Percentiles rank a stretch among this genome's conserved stretches.
These are phyloP conservation scores for Monilinia polystroma DNA, from an alignment of 2,329 filamentous ascomycete genomes.

Conservation along the genomic window DNA sequence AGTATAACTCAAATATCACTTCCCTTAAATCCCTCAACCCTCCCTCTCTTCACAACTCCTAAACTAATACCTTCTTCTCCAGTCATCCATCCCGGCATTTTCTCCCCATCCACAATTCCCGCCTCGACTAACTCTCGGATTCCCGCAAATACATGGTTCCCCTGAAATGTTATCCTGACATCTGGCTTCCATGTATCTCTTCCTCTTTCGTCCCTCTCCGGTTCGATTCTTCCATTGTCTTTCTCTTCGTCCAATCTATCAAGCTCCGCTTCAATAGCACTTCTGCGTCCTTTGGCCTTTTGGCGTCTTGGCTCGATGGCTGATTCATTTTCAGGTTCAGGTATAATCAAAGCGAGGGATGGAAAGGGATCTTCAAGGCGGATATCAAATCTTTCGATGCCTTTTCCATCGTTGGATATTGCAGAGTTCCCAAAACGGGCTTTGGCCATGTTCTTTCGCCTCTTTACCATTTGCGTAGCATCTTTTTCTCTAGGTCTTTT, in stretches of 20 bases:
- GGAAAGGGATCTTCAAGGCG: slow-evolving; percentile 59
- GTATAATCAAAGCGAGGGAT: slow-evolving; percentile 24
- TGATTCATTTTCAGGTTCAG: slow-evolving; percentile 31
- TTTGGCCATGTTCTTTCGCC: slow-evolving; percentile 59
- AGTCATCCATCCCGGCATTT: slow-evolving; percentile 88
- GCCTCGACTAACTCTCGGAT: slow-evolving; percentile 74
- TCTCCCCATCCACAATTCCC: slow-evolving; percentile 71
- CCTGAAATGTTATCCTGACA: slow-evolving; percentile 68
- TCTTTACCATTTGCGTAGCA: slow-evolving; percentile 49
- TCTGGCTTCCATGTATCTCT: slow-evolving; percentile 52
- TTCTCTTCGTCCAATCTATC: slow-evolving; percentile 36
- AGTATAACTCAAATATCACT: slow-evolving; percentile 43
- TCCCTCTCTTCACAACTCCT: slow-evolving; percentile 65
- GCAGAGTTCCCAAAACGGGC: slow-evolving; percentile 69
- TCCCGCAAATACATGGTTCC: slow-evolving; percentile 77
- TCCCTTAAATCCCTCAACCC: slow-evolving; percentile 59
- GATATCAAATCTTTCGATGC: slow-evolving; percentile 61
- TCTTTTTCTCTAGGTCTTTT: slow-evolving; percentile 38
- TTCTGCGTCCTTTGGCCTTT: slow-evolving; percentile 36
- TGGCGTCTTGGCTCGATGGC: slow-evolving; percentile 29
- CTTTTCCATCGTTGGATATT: slow-evolving; percentile 55
- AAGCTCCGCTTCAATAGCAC: slow-evolving; percentile 31
- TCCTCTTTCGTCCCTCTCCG: slow-evolving; percentile 21
- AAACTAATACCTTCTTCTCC: slow-evolving; percentile 79
- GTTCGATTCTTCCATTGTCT: slow-evolving; percentile 33